Evolutionary conservation across 352 stramenopile species (phyloP).

Genomic region (Phytophthora podocarpi): DNA sequence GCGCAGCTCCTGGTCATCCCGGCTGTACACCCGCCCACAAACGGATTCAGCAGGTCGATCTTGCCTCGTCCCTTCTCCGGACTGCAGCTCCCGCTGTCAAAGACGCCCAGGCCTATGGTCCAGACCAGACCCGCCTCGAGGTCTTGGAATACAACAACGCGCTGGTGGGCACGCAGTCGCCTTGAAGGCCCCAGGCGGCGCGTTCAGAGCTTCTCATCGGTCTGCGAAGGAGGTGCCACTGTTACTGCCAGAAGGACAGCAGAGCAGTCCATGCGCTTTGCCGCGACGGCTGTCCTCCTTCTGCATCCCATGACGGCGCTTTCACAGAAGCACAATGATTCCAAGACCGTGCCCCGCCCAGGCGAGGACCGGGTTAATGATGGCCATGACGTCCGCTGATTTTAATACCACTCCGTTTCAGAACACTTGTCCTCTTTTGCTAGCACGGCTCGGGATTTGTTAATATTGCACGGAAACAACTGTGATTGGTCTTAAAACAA

Average conservation of each 20-base stretch:
- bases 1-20: slow-evolving; percentile 55
- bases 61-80: slow-evolving; percentile 70
- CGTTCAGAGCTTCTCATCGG: slow-evolving; percentile 11
- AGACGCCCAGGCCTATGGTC: slow-evolving; percentile 80
- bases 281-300: not conserved
- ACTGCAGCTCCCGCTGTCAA: slow-evolving; percentile 70
- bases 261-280: slow-evolving; percentile 9
- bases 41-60: slow-evolving; percentile 71
- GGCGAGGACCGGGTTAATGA: too few relatives aligned
- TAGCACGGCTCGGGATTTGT: too few relatives aligned
- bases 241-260: slow-evolving; percentile 28
- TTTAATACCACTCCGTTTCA: too few relatives aligned
- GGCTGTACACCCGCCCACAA: slow-evolving; percentile 66
- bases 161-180: slow-evolving; percentile 67
- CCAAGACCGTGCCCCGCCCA: too few relatives aligned
- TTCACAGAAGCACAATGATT: too few relatives aligned
- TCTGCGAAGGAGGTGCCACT: slow-evolving; percentile 10
- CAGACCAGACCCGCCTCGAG: slow-evolving; percentile 70
- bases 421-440: too few relatives aligned
- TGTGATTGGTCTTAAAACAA: too few relatives aligned
- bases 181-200: slow-evolving; percentile 29
- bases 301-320: slow-evolving; percentile 1
- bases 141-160: slow-evolving; percentile 64
- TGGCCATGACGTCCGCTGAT: too few relatives aligned
- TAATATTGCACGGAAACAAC: too few relatives aligned